Evolutionary conservation across 106 monocot genomes (phyloP), one percentile per base, ranked within the genome.

Genomic region (Allium sativum): DNA sequence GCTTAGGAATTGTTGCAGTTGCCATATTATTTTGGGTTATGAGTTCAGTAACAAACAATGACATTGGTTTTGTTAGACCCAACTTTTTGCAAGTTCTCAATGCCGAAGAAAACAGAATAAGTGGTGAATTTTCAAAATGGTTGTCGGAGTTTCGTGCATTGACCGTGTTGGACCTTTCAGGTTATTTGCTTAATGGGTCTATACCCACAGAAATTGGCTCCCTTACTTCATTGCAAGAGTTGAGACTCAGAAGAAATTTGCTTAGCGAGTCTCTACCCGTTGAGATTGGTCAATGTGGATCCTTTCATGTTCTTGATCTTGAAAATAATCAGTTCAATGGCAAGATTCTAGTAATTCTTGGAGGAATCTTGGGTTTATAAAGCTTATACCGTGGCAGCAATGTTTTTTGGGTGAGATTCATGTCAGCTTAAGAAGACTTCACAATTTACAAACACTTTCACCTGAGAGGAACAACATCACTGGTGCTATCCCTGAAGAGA

Each of bases 241-340:
- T 96, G 42, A 72, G 90, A 14, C 17, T 91, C 0, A 82, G 77
- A 11, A 55, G 59, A 44, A 96, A 96, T 52, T 42, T 50, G 15
- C 54, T 96, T 40, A 62, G 55, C 9, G 90, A 84, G 7, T 12
- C 47, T 8, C 61, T 96, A 13, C 90, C 96, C 0, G 21, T 14
- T 51, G 96, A 91, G 74, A 80, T 96, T 21, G 84, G 75, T 21
- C 42, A 56, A 11, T 96, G 90, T 45, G 70, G 66, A 18, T 84
- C 87, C 12, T 78, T 96, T 40, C 90, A 80, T 56, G 78, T 80
- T 58, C 81, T 96, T 74, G 96, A 90, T 79, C 82, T 96, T 12
- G 75, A 70, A 42, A 66, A 71, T 12, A 96, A 96, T 59, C 70
- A 9, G 44, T 75, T 96, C 40, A 74, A 79, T 40, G 90, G 90